Evolutionary conservation across 208 protist species (phyloP).

Genomic region (Trypanosoma mega): DNA sequence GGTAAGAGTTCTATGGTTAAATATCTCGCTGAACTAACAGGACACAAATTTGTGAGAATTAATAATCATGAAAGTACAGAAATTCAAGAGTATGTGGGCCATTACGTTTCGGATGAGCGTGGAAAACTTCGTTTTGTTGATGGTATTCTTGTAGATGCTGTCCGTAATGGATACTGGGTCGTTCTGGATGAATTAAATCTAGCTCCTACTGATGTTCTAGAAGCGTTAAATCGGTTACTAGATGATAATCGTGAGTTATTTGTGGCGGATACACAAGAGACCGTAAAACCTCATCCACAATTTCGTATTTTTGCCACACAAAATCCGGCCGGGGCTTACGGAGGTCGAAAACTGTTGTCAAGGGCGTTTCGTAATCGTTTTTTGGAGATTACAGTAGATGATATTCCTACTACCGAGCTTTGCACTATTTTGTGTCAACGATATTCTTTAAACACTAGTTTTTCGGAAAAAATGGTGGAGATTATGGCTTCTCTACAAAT

Average conservation of each 20-base stretch:
- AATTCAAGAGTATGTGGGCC: conserved; percentile 99
- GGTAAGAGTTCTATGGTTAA: conserved; percentile 99
- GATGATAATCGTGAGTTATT: conserved; percentile 99
- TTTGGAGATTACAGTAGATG: conserved; percentile 99
- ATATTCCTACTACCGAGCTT: conserved; percentile 98
- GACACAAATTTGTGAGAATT: conserved; percentile 99
- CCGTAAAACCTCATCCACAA: conserved; percentile 96
- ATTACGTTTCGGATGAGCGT: conserved; percentile 95
- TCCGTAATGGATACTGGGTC: conserved; percentile 99
- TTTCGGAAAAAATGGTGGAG: conserved; percentile 93
- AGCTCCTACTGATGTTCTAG: conserved; percentile 99
- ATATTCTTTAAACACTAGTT: conserved; percentile 93
- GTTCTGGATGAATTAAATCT: conserved; percentile 99
- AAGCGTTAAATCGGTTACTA: conserved; percentile 99
- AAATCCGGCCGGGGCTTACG: conserved; percentile 98
- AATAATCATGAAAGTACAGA: conserved; percentile 99
- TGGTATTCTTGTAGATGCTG: conserved; percentile 96
- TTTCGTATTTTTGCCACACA: conserved; percentile 99
- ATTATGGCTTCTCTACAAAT: conserved; percentile 97
- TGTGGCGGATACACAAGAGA: conserved; percentile 99
- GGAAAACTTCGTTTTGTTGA: conserved; percentile 97
- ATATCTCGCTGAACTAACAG: conserved; percentile 97
- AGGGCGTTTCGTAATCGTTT: conserved; percentile 99
- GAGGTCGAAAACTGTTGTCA: conserved; percentile 98
- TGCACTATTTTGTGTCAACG: conserved; percentile 95